Evolutionary conservation across 1,284 basidiomycete genomes (phyloP).

Genomic region (Pyrrhoderma lamaoense): DNA sequence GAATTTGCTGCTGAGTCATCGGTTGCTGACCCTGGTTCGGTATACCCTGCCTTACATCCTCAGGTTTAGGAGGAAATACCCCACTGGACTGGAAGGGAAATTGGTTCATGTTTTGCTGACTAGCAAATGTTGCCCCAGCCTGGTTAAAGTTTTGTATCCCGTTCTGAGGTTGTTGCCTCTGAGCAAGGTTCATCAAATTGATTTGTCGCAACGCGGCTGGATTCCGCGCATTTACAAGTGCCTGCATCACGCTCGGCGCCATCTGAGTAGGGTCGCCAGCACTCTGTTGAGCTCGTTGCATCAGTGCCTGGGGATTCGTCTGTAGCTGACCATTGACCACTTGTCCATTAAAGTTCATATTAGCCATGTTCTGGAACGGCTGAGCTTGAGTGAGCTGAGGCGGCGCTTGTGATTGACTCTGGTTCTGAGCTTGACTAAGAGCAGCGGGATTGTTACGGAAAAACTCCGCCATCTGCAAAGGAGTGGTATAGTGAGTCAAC

Average conservation of each 20-base stretch:
- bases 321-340: conserved; percentile 2
- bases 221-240: conserved; percentile 1
- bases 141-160: conserved; percentile 12
- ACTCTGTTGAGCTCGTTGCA: conserved; percentile 5
- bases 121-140: conserved; percentile 1
- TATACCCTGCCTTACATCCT: background rate
- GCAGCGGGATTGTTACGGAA: conserved; percentile 5
- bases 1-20: too few species aligned
- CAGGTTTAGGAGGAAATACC: conserved; percentile 9
- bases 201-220: conserved; percentile 2
- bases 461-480: conserved; percentile 15
- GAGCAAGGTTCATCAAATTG: conserved; percentile 8
- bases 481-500: conserved; percentile 8
- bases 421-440: conserved; percentile 5
- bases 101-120: conserved; percentile 11
- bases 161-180: conserved; percentile 16
- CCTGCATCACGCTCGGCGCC: conserved; percentile 4
- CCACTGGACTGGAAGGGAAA: conserved; percentile 6
- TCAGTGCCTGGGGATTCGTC: conserved; percentile 1
- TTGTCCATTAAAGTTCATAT: background rate
- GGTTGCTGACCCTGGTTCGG: background rate
- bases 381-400: conserved; percentile 10
- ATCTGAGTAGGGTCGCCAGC: background rate
- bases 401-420: conserved; percentile 9
- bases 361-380: conserved; percentile 8